Evolutionary conservation across 495 filamentous ascomycete species (phyloP).

Genomic region (Copromyces sp.): DNA sequence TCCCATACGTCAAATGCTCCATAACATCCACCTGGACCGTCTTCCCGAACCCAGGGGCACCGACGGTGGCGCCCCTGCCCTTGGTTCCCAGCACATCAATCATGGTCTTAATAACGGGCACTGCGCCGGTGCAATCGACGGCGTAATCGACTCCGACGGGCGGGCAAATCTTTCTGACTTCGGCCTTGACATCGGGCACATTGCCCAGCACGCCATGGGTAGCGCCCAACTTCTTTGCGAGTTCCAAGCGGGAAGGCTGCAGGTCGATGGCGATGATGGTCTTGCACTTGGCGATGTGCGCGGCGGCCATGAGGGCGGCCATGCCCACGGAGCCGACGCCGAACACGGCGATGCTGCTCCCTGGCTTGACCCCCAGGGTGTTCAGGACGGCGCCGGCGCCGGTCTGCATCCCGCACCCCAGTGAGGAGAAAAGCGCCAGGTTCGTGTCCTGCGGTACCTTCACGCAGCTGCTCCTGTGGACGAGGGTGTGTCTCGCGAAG

Average conservation of each 20-base stretch:
- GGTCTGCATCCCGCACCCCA: slow-evolving; percentile 42
- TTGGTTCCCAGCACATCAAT: slow-evolving; percentile 26
- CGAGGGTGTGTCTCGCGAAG: slow-evolving; percentile 31
- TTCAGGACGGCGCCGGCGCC: slow-evolving; percentile 37
- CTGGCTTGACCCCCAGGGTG: slow-evolving; percentile 34
- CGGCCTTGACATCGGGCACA: slow-evolving; percentile 14
- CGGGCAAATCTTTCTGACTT: slow-evolving; percentile 19
- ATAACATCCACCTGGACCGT: slow-evolving; percentile 16
- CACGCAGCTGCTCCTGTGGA: slow-evolving; percentile 20
- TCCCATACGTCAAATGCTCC: slow-evolving; percentile 19
- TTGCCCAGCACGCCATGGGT: slow-evolving; percentile 31
- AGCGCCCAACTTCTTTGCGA: slow-evolving; percentile 50
- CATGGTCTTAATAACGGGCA: slow-evolving; percentile 21
- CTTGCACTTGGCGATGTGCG: slow-evolving; percentile 4
- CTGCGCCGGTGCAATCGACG: slow-evolving; percentile 33
- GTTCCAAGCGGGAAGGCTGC: slow-evolving; percentile 43
- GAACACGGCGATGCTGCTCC: slow-evolving; percentile 56
- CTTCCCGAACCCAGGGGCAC: slow-evolving; percentile 25
- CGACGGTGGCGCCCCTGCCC: slow-evolving; percentile 34
- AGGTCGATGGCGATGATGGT: slow-evolving; percentile 57
- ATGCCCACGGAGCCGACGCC: slow-evolving; percentile 66
- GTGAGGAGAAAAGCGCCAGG: slow-evolving; percentile 27
- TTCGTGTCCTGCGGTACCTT: slow-evolving; percentile 17
- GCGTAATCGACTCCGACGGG: slow-evolving; percentile 25
- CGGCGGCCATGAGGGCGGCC: slow-evolving; percentile 44